Conservation (phyloP, 139 green algal species). For the Tetraselmis chui region DNA sequence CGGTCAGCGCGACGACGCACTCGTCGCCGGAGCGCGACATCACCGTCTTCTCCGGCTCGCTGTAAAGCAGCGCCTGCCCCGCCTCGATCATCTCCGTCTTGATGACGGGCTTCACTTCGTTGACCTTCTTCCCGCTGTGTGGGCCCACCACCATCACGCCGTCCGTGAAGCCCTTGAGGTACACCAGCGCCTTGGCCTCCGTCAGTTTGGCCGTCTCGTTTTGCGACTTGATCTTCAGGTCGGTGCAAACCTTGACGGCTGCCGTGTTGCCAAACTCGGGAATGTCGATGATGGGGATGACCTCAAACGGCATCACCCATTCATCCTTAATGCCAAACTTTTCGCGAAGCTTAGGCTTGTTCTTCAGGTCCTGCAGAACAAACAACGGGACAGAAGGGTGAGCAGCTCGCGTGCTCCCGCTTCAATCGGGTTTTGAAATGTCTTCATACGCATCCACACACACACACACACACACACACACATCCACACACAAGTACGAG, state of each 20-base stretch:
- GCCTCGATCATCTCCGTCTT: conserved; percentile 72
- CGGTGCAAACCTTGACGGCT: conserved; percentile 75
- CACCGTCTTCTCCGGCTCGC: conserved; percentile 52
- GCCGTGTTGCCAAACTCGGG: conserved; percentile 79
- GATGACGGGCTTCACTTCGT: conserved; percentile 85
- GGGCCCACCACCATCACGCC: conserved; percentile 84
- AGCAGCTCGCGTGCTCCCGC: too few species aligned
- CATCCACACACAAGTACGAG: too few species aligned
- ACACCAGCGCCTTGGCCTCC: conserved; percentile 89
- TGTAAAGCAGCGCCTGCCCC: conserved; percentile 78
- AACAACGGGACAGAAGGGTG: too few species aligned
- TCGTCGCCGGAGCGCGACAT: conserved; percentile 86
- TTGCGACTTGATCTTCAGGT: conserved; percentile 88
- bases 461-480: too few species aligned
- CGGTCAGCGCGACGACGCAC: conserved; percentile 96
- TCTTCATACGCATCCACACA: too few species aligned
- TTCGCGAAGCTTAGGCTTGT: conserved; percentile 86
- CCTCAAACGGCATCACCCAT: conserved; percentile 92
- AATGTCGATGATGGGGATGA: conserved; percentile 96
- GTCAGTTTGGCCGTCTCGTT: conserved; percentile 94
- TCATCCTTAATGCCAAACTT: conserved; percentile 91
- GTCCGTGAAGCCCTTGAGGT: conserved; percentile 97
- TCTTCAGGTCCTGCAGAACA: conserved; percentile 77
- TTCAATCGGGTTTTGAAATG: too few species aligned
- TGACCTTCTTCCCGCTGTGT: conserved; percentile 74